phyloP scores from a whole-genome alignment of 1,284 basidiomycete genomes.

The Wallemia ichthyophaga region DNA sequence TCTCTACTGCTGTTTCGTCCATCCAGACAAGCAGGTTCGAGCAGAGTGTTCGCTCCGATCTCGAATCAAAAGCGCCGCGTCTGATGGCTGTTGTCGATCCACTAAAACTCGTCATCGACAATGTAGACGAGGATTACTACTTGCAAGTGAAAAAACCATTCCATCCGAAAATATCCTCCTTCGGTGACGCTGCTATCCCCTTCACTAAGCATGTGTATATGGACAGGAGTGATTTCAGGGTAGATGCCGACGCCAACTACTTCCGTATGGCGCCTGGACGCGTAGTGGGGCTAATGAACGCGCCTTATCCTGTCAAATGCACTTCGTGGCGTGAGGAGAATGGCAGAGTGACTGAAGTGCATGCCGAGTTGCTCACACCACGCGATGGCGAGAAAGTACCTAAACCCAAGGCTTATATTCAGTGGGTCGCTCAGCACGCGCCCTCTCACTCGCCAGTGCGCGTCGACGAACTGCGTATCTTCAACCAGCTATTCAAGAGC shows the following conservation, averaged over 20 bases:
- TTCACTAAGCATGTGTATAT: conserved; percentile 81
- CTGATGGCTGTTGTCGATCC: conserved; percentile 79
- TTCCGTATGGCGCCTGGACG: conserved; percentile 93
- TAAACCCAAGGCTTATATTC: conserved; percentile 87
- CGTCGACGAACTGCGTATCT: conserved; percentile 70
- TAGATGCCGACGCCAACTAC: conserved; percentile 75
- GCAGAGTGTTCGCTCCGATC: conserved; percentile 55
- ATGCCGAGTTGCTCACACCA: conserved; percentile 37
- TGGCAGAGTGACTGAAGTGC: conserved; percentile 45
- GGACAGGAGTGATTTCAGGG: conserved; percentile 74
- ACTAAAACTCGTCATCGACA: conserved; percentile 69
- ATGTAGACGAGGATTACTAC: conserved; percentile 60
- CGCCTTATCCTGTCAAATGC: conserved; percentile 82
- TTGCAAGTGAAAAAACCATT: conserved; percentile 64
- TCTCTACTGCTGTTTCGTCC: conserved; percentile 56
- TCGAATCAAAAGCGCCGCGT: conserved; percentile 64
- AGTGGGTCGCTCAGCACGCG: conserved; percentile 79
- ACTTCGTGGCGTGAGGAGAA: conserved; percentile 41
- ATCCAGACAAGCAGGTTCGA: conserved; percentile 77
- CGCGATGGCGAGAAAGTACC: conserved; percentile 19
- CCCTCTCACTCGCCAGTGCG: conserved; percentile 46
- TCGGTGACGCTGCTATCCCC: conserved; percentile 53
- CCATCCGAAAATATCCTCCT: conserved; percentile 72
- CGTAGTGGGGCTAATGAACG: conserved; percentile 85
- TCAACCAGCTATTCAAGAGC: conserved; percentile 76